Base-by-base conservation (phyloP, 371 early-diverging fungal genomes). In the Syncephalastrum racemosum region DNA sequence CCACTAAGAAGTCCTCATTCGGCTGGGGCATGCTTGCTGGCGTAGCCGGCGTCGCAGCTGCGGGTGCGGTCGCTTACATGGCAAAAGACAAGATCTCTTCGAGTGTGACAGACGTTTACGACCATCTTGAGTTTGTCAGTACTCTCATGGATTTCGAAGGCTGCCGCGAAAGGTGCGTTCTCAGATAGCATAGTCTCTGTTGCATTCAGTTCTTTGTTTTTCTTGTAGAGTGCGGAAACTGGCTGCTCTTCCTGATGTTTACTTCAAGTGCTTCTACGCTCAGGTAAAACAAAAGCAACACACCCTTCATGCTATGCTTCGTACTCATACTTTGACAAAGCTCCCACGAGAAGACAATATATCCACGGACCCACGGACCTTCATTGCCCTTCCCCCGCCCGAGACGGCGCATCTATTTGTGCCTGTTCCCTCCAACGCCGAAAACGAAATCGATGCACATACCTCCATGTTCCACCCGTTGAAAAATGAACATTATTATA, bases 191-290 rank as follows among this genome's bases (percentile, higher is more conserved):
- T 24, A 41, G 20, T 14, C n/a, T 8, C 2, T 10, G 12, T 12
- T 12, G 12, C 12, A 51, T 8, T 14, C 4, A 22, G n/a, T 4
- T n/a, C 20, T 16, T 18, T 27, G 15, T 51, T 5, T 16, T 22
- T 31, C 27, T 49, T 23, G 14, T 14, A 83, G 84, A 64, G 68
- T 83, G 27, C 39, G 60, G 15, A 53, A 56, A 18, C 25, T 81
- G 14, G 48, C 76, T 1, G 43, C 62, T 18, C 46, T 84, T 8
- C 73, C 75, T 6, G 62, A 68, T 51, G 53, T 84, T 2, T 62
- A 76, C 12, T 81, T 84, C 56, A 75, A 71, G 23, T 84, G 82
- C 48, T 84, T 81, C 57, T 84, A 84, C 54, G 69, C 79, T 18
- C 75, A 71, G 51, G 76, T 79, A 59, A 54, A 23, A 13, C 22